Evolutionary conservation across 108 stramenopile genomes (phyloP).

Genomic region (Nannochloropsis oceanica): DNA sequence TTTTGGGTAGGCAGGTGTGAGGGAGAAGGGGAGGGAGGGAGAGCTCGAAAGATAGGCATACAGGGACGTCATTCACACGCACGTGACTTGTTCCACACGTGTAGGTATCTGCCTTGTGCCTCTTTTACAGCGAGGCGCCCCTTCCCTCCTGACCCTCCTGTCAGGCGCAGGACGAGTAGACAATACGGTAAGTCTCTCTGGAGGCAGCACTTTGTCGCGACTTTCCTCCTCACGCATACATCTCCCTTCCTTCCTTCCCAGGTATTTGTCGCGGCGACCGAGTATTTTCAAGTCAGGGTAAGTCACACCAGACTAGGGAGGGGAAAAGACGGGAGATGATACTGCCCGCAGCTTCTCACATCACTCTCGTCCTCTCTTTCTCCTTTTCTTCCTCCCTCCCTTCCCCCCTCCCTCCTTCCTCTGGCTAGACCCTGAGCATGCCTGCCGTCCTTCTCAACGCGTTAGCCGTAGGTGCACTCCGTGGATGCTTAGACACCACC

Average conservation of each 20-base stretch:
- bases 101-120: neutral
- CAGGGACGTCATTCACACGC: no score
- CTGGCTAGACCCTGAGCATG: neutral
- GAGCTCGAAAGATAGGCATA: neutral
- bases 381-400: neutral
- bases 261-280: neutral
- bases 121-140: neutral
- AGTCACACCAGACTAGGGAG: neutral
- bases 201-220: neutral
- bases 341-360: neutral
- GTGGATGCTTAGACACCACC: neutral
- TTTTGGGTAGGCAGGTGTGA: neutral
- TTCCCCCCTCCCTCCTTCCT: neutral
- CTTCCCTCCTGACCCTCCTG: neutral
- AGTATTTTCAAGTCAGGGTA: neutral
- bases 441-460: neutral
- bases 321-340: neutral
- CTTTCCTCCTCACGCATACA: neutral
- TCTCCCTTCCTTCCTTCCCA: neutral
- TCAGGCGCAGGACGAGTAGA: neutral
- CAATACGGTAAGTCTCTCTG: neutral
- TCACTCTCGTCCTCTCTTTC: neutral
- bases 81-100: no score
- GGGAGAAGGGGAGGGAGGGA: neutral
- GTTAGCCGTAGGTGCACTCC: neutral